Percentiles rank a stretch among this genome's conserved stretches.
Conservation (phyloP, 352 stramenopile genomes). For the Phytophthora sojae region DNA sequence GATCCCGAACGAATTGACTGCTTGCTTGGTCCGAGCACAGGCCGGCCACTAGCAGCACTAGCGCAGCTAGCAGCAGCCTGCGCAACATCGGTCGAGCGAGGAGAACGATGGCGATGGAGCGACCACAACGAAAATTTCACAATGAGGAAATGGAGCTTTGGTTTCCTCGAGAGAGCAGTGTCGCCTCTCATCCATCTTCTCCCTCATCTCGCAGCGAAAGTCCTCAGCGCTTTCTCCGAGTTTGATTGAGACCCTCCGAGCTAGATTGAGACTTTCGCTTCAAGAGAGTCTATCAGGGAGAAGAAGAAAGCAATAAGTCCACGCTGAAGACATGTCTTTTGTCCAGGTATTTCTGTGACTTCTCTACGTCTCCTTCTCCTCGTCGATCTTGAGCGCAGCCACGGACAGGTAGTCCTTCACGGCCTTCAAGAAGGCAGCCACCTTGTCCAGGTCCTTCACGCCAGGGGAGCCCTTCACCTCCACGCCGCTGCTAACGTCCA, state of each 20-base stretch:
- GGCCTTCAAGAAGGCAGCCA: slow-evolving; percentile 67
- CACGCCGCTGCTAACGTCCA: slow-evolving; percentile 97
- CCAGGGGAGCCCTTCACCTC: slow-evolving; percentile 84
- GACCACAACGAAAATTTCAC: slow-evolving; percentile 11
- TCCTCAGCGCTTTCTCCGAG: slow-evolving; percentile 10
- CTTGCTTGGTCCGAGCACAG: background rate
- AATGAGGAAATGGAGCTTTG: slow-evolving; percentile 6
- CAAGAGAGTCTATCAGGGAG: background rate
- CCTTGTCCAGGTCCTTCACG: slow-evolving; percentile 73
- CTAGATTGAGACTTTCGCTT: background rate
- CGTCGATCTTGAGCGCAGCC: slow-evolving; percentile 69
- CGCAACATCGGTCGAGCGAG: slow-evolving; percentile 1
- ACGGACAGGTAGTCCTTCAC: slow-evolving; percentile 71
- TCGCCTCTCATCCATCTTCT: slow-evolving; percentile 25
- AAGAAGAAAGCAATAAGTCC: slow-evolving; percentile 1
- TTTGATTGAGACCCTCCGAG: background rate
- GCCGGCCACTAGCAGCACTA: slow-evolving; percentile 12
- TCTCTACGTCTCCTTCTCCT: slow-evolving; percentile 54
- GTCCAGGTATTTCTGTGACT: background rate
- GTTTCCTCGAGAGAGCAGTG: slow-evolving; percentile 3
- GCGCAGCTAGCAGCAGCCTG: slow-evolving; percentile 8
- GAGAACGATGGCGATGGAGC: slow-evolving; percentile 9
- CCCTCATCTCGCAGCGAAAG: slow-evolving; percentile 24
- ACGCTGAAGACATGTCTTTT: slow-evolving; percentile 16
- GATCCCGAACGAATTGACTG: slow-evolving; percentile 16